phyloP scores from a whole-genome alignment of 495 filamentous ascomycete species.

The Pyrenula massariospora region DNA sequence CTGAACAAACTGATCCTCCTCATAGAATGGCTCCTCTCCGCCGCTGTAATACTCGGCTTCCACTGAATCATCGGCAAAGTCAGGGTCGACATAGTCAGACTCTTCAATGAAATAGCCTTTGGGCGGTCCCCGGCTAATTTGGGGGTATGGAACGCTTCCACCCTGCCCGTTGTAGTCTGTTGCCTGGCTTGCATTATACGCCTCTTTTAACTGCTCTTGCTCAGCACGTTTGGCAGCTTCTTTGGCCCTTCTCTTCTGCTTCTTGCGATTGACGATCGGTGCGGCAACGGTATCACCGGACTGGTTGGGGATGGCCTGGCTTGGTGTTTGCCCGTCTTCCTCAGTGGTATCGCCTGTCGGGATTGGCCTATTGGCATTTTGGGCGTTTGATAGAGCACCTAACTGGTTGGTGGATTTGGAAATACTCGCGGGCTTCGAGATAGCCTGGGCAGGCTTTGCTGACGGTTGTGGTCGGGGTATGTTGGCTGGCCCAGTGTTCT shows the following conservation, averaged over 20 bases:
- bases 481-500: neutral
- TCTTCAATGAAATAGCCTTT: slow-evolving; percentile 18
- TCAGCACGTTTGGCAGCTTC: slow-evolving; percentile 56
- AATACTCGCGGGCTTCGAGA: neutral
- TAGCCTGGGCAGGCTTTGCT: neutral
- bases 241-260: slow-evolving; percentile 76
- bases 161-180: slow-evolving; percentile 8
- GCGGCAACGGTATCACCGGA: slow-evolving; percentile 18
- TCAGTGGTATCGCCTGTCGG: slow-evolving; percentile 24
- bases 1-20: slow-evolving; percentile 2
- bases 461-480: neutral
- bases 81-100: slow-evolving; percentile 16
- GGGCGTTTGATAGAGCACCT: neutral
- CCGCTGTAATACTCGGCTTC: slow-evolving; percentile 12
- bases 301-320: slow-evolving; percentile 15
- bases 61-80: slow-evolving; percentile 9
- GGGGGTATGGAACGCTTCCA: neutral
- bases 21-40: slow-evolving; percentile 2
- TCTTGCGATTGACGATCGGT: slow-evolving; percentile 71
- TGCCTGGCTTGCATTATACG: slow-evolving; percentile 11
- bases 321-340: slow-evolving; percentile 18
- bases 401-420: neutral
- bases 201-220: slow-evolving; percentile 7
- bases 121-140: slow-evolving; percentile 4
- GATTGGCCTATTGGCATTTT: slow-evolving; percentile 12